Conservation (phyloP, 2,329 filamentous ascomycete genomes). For the Penicillium sp. region DNA sequence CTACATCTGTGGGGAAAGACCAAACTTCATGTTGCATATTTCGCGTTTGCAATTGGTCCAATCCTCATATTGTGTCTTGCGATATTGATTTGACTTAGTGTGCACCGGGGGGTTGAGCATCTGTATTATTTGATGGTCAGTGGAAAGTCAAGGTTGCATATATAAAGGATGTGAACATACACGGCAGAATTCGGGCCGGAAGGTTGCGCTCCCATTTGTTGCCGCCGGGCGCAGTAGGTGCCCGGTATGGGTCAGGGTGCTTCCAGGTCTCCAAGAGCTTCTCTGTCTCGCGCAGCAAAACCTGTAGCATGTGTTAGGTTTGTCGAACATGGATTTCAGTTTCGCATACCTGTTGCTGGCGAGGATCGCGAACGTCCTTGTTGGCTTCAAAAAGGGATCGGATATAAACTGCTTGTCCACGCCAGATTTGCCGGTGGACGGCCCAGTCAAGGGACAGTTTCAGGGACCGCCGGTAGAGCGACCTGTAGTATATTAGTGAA, state of each 20-base stretch:
- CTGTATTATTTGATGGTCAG: conserved; percentile 12
- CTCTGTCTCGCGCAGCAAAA: conserved; percentile 82
- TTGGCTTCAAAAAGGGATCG: conserved; percentile 94
- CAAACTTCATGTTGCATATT: background rate
- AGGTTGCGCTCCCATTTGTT: conserved; percentile 97
- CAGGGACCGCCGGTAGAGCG: conserved; percentile 84
- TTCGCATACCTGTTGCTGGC: conserved; percentile 73
- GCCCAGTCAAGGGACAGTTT: conserved; percentile 96
- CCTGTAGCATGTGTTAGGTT: conserved; percentile 51
- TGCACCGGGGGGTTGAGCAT: conserved; percentile 25
- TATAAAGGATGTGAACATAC: conserved; percentile 55
- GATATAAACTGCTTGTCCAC: conserved; percentile 94
- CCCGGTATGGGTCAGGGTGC: conserved; percentile 89
- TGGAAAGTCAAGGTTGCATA: background rate
- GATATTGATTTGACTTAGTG: conserved; percentile 18
- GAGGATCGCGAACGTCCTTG: conserved; percentile 75
- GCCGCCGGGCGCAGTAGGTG: conserved; percentile 89
- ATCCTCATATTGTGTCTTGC: background rate
- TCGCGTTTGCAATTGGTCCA: background rate
- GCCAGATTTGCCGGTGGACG: conserved; percentile 88
- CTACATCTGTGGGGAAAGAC: background rate
- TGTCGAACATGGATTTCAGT: background rate
- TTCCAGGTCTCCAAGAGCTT: conserved; percentile 90
- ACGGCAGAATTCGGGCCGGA: conserved; percentile 72
- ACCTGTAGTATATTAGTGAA: conserved; percentile 46